Evolutionary conservation across 768 basidiomycete species (phyloP).

Genomic region (Pleurotus pulmonarius): DNA sequence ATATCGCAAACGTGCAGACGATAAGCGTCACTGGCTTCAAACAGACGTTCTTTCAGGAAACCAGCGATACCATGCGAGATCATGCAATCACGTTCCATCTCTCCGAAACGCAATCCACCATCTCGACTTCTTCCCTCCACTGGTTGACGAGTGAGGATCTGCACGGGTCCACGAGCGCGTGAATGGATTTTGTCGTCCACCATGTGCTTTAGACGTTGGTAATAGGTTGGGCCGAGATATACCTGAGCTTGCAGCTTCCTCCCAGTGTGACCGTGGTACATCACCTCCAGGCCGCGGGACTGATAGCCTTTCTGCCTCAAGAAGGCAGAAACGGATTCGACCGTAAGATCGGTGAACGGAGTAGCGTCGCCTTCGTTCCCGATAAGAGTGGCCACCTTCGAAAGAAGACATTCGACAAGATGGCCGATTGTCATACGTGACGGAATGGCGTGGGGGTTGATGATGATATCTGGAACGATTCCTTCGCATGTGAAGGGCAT

Average conservation of each 20-base stretch:
- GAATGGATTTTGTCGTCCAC: slow-evolving; percentile 99
- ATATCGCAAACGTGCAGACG: slow-evolving; percentile 96
- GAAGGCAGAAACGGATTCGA: slow-evolving; percentile 94
- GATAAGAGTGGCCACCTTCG: slow-evolving; percentile 93
- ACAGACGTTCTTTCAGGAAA: slow-evolving; percentile 96
- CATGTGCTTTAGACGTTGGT: slow-evolving; percentile 99
- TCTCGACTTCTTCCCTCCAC: slow-evolving; percentile 99
- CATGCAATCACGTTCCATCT: slow-evolving; percentile 99
- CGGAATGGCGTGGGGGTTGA: slow-evolving; percentile 99
- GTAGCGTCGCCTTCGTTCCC: slow-evolving; percentile 99
- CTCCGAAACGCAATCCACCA: slow-evolving; percentile 98
- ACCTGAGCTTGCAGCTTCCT: slow-evolving; percentile 96
- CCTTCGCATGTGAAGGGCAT: slow-evolving; percentile 99
- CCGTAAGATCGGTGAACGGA: slow-evolving; percentile 96
- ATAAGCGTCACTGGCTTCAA: slow-evolving; percentile 91
- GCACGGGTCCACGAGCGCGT: slow-evolving; percentile 93
- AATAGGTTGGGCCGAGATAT: slow-evolving; percentile 98
- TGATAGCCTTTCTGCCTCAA: slow-evolving; percentile 91
- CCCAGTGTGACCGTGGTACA: slow-evolving; percentile 99
- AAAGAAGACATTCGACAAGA: slow-evolving; percentile 95
- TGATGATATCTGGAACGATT: slow-evolving; percentile 94
- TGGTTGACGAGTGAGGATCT: slow-evolving; percentile 95
- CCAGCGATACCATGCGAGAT: slow-evolving; percentile 98
- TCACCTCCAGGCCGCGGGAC: slow-evolving; percentile 93
- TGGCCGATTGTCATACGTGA: slow-evolving; percentile 99